phyloP scores from a whole-genome alignment of 2,329 filamentous ascomycete genomes.

The Colletotrichum sojae region DNA sequence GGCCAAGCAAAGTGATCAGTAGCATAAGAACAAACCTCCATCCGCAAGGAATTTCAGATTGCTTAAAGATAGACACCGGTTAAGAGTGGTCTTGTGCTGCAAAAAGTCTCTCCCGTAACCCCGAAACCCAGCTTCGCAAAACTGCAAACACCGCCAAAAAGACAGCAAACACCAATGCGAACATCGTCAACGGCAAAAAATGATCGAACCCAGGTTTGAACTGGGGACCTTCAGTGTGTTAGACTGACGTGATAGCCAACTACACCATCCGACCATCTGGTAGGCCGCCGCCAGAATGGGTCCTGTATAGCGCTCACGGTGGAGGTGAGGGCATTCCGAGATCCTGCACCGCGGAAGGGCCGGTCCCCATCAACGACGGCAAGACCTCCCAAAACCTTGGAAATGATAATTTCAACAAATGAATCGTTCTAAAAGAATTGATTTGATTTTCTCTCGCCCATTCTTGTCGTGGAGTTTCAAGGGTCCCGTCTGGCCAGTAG shows the following conservation, averaged over 20 bases:
- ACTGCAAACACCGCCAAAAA: neutral
- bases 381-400: too few species aligned
- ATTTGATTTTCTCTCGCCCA: too few species aligned
- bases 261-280: slow-evolving; percentile 50
- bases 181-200: neutral
- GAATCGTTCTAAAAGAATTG: too few species aligned
- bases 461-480: too few species aligned
- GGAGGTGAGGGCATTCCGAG: neutral
- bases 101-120: too few species aligned
- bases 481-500: too few species aligned
- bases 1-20: too few species aligned
- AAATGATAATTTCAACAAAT: too few species aligned
- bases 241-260: slow-evolving; percentile 65
- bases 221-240: slow-evolving; percentile 47
- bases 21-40: too few species aligned
- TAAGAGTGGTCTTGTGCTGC: neutral
- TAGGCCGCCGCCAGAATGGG: neutral
- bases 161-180: neutral
- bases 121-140: neutral
- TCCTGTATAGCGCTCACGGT: neutral
- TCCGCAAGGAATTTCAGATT: neutral
- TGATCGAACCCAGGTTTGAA: slow-evolving; percentile 18
- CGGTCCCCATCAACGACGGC: too few species aligned
- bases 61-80: neutral
- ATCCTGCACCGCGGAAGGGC: neutral